Percentiles rank a stretch among this genome's conserved stretches.
These are phyloP conservation scores for Neurospora sp. DNA, from an alignment of 495 filamentous ascomycete species.

Conservation along the genomic window DNA sequence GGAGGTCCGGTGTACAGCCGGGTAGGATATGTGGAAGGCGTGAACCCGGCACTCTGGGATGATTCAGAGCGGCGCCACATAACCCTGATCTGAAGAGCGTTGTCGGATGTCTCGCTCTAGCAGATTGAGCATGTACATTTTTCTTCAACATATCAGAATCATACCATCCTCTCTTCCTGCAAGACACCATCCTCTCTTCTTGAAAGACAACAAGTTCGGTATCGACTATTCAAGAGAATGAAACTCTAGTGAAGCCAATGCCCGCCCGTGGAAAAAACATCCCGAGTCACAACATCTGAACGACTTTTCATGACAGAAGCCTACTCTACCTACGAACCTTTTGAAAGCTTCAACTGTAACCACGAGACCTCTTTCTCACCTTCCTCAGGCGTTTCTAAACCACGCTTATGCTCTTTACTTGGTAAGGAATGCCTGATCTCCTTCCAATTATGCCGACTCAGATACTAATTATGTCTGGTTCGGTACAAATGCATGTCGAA, in stretches of 20 bases:
- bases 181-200: not conserved
- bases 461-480: not conserved
- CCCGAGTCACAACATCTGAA: not conserved
- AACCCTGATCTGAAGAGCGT: not conserved
- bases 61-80: not conserved
- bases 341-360: not conserved
- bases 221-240: rapidly evolving
- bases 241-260: not conserved
- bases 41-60: no score
- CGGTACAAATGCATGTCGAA: not conserved
- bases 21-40: not conserved
- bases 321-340: not conserved
- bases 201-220: not conserved
- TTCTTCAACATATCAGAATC: not conserved
- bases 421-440: not conserved
- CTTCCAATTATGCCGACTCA: not conserved
- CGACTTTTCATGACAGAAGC: not conserved
- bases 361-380: not conserved
- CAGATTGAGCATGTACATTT: not conserved
- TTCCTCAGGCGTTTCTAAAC: not conserved
- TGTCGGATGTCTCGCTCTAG: rapidly evolving
- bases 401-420: not conserved
- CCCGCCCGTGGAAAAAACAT: not conserved
- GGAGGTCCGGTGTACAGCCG: not conserved
- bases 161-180: not conserved